These are phyloP conservation scores for Amaranthus tricolor DNA, from an alignment of 179 eudicot genomes.

Conservation along the genomic window DNA sequence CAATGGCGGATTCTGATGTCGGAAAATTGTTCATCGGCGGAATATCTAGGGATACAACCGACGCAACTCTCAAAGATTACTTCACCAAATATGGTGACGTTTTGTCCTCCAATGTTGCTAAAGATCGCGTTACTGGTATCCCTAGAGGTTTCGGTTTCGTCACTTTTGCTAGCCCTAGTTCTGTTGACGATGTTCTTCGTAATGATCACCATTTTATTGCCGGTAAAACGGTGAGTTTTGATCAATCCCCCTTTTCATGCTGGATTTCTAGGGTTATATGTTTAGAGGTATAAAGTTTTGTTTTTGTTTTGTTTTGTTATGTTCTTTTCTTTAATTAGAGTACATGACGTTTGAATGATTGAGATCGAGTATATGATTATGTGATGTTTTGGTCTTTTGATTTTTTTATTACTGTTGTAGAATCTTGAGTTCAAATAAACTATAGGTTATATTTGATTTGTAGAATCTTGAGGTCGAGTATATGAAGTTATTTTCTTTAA, in stretches of 20 bases:
- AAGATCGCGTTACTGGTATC: slow-evolving; percentile 48
- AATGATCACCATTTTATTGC: slow-evolving; percentile 49
- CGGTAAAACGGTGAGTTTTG: slow-evolving; percentile 48
- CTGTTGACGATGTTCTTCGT: slow-evolving; percentile 50
- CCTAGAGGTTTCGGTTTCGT: slow-evolving; percentile 83
- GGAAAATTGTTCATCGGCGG: too few relatives aligned
- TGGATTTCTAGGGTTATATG: neutral
- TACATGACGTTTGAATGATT: too few relatives aligned
- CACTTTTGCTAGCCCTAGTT: slow-evolving; percentile 47
- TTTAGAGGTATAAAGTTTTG: too few relatives aligned
- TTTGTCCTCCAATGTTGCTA: slow-evolving; percentile 38
- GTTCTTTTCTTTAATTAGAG: neutral
- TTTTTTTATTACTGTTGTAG: neutral
- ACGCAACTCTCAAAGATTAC: slow-evolving; percentile 38
- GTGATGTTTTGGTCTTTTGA: neutral
- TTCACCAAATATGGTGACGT: slow-evolving; percentile 61
- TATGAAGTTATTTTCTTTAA: too few relatives aligned
- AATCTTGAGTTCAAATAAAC: neutral
- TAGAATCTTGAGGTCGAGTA: too few relatives aligned
- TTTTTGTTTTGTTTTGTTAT: too few relatives aligned
- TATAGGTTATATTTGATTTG: too few relatives aligned
- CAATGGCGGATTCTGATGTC: too few relatives aligned
- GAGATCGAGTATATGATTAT: neutral
- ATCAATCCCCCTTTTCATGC: neutral
- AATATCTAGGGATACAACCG: slow-evolving; percentile 40